These are phyloP conservation scores for Hippophae tibetana DNA, from an alignment of 306 rosid genomes.

Conservation along the genomic window DNA sequence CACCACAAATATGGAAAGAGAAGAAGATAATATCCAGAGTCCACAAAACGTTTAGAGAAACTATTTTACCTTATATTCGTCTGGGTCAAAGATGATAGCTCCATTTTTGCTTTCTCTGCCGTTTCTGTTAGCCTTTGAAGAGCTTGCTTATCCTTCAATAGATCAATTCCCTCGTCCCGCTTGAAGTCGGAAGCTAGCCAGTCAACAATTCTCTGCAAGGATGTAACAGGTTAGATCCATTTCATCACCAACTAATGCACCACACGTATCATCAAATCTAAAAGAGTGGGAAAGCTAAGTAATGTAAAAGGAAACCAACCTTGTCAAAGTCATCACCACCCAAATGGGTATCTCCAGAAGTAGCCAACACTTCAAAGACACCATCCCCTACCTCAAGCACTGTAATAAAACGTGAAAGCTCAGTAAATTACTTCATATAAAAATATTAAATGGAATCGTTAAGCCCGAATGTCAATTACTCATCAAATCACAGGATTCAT, in stretches of 20 bases:
- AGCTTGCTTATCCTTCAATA: slow-evolving; percentile 91
- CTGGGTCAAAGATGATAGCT: slow-evolving; percentile 83
- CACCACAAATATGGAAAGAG: neutral
- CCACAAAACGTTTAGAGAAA: neutral
- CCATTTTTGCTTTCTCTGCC: slow-evolving; percentile 97
- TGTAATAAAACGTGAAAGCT: slow-evolving; percentile 9
- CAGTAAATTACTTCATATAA: neutral
- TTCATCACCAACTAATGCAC: neutral
- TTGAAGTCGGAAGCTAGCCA: slow-evolving; percentile 75
- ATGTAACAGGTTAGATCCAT: neutral
- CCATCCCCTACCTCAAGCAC: slow-evolving; percentile 98
- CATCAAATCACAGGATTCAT: neutral
- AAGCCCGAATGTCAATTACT: neutral
- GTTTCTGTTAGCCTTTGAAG: slow-evolving; percentile 97
- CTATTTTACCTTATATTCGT: slow-evolving; percentile 65
- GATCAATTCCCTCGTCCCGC: slow-evolving; percentile 82
- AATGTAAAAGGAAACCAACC: slow-evolving; percentile 25
- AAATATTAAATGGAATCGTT: neutral
- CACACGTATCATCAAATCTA: neutral
- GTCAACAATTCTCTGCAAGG: slow-evolving; percentile 74
- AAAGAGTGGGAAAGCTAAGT: neutral
- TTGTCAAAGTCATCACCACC: slow-evolving; percentile 98
- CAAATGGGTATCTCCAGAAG: slow-evolving; percentile 95
- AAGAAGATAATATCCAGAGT: neutral
- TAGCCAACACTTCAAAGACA: slow-evolving; percentile 90